These are phyloP conservation scores for Amphicarpaea edgeworthii DNA, from an alignment of 306 rosid genomes.

Conservation along the genomic window DNA sequence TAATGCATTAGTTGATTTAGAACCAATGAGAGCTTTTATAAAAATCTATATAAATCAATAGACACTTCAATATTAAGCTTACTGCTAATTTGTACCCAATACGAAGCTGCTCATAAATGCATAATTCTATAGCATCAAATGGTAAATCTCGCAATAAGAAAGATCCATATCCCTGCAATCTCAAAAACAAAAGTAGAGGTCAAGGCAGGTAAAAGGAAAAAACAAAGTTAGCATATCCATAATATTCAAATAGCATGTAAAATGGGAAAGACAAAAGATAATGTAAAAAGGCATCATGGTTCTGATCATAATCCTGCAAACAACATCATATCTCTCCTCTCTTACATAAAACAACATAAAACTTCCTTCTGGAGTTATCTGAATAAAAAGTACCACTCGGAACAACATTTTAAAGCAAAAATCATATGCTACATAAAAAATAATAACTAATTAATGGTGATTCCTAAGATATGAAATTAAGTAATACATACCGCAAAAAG, in stretches of 20 bases:
- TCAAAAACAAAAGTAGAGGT: conserved; percentile 27
- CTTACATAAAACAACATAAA: conserved; percentile 18
- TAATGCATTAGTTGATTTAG: no score
- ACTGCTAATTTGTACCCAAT: conserved; percentile 81
- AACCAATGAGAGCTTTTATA: conserved; percentile 6
- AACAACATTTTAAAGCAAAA: conserved; percentile 27
- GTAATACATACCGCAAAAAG: conserved; percentile 67
- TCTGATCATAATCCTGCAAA: conserved; percentile 12
- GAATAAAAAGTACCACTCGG: conserved; percentile 15
- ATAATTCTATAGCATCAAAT: conserved; percentile 81
- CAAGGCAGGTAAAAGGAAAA: conserved; percentile 31
- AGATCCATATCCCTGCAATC: conserved; percentile 78
- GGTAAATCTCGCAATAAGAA: conserved; percentile 87
- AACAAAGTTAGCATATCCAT: conserved; percentile 4
- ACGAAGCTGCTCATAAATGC: conserved; percentile 85
- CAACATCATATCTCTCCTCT: conserved; percentile 4
- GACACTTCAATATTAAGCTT: conserved; percentile 44
- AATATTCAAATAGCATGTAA: conserved; percentile 21
- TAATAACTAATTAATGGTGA: conserved; percentile 10
- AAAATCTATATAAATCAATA: conserved; percentile 30
- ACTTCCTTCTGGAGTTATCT: conserved; percentile 16
- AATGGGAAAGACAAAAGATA: background rate
- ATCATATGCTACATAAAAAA: conserved; percentile 15
- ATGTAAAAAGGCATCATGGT: background rate
- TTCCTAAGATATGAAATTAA: conserved; percentile 32